Evolutionary conservation across 2,329 filamentous ascomycete genomes (phyloP).

Genomic region (Penicillium polonicum): DNA sequence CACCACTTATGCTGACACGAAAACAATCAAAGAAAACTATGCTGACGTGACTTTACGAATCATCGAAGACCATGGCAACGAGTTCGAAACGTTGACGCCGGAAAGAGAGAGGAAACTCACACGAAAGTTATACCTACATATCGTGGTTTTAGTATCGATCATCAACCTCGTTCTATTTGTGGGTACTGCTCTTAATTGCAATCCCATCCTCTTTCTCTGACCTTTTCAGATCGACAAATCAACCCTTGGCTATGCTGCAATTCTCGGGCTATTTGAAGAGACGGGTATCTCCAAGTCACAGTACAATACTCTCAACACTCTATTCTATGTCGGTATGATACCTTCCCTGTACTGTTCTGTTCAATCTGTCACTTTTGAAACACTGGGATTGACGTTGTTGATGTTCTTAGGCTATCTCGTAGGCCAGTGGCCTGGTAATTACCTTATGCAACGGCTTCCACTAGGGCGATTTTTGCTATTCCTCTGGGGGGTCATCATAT

Average conservation of each 20-base stretch:
- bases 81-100: neutral
- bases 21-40: neutral
- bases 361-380: neutral
- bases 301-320: neutral
- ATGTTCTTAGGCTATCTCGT: neutral
- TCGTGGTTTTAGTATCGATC: neutral
- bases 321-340: neutral
- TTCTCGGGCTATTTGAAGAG: neutral
- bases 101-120: neutral
- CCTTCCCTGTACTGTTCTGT: neutral
- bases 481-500: neutral
- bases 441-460: neutral
- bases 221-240: neutral
- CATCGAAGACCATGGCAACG: neutral
- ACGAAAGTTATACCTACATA: neutral
- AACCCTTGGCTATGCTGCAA: neutral
- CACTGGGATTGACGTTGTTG: too few relatives aligned
- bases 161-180: neutral
- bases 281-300: neutral
- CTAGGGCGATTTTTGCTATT: neutral
- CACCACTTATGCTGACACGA: neutral
- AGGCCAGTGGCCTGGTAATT: neutral
- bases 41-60: neutral
- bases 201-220: neutral
- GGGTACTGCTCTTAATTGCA: neutral